Evolutionary conservation across 192 early-diverging fungal species (phyloP), one percentile per base, ranked within the genome.

Genomic region (Linnemannia schmuckeri): DNA sequence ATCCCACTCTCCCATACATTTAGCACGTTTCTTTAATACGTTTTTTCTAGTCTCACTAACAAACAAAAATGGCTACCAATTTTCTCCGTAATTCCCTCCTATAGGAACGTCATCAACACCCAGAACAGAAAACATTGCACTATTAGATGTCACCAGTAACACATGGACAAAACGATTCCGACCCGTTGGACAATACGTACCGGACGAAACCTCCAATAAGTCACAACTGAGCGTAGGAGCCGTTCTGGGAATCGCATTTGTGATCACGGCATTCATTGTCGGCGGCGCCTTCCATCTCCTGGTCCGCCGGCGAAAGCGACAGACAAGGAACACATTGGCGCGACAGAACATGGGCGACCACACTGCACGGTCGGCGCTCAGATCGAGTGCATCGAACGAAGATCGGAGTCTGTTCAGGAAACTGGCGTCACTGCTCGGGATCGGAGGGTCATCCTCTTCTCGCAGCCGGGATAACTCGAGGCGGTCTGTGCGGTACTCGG

Each of bases 251-350:
- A 87, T 87, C 33, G 76, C 79, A 9, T 78, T 87, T 44, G 79
- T 87, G 44, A 20, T 87, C 72, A 87, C 85, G 10, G 72, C 52
- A 0, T 20, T 61, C 1, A 69, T 87, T n/a, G 85, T 87, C 33
- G 80, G 79, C 38, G 75, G 85, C 9, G 72, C 72, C 1, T 87
- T 87, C 68, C 27, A 78, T 72, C 37, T 78, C n/a, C 42, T 87
- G 57, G 80, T 81, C n/a, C 79, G 68, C 35, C 75, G 79, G 18
- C 74, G 76, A 22, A 87, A 87, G 33, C 54, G 49, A 24, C 75
- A 76, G 27, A 87, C 85, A 12, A 57, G 66, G n/a, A 87, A 87
- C 79, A 87, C 85, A 3, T 47, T 87, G n/a, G 85, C 85, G 17
- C 70, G 85, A 44, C 76, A 87, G 76, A 78, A 87, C 61, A 77